These are phyloP conservation scores for Anisodus acutangulus DNA, from an alignment of 257 asterid species.

Conservation along the genomic window DNA sequence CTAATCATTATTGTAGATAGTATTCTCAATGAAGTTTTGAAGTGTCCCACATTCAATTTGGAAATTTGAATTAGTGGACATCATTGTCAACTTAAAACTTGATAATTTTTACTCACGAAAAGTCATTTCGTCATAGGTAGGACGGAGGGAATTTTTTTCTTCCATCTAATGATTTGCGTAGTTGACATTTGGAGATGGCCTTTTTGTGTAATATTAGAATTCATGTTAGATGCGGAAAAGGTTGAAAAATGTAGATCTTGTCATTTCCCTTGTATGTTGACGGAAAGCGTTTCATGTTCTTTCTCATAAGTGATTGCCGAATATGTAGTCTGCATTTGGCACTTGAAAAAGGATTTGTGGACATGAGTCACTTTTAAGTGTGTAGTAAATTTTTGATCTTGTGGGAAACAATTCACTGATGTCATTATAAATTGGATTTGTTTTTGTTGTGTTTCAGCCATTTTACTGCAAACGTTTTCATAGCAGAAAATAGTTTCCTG, in stretches of 20 bases:
- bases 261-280: constrained; percentile 16
- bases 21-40: constrained; percentile 12
- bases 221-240: not conserved
- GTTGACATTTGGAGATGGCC: not conserved
- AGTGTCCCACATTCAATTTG: constrained; percentile 12
- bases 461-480: constrained; percentile 5
- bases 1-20: constrained; percentile 16
- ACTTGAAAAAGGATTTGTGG: constrained; percentile 16
- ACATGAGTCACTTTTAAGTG: not conserved
- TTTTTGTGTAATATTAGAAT: not conserved
- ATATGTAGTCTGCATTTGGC: constrained; percentile 13
- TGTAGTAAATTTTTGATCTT: not conserved
- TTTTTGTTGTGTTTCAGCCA: constrained; percentile 10
- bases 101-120: not conserved
- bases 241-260: constrained; percentile 12
- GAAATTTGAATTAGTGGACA: not conserved
- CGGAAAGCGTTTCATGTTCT: not conserved
- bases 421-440: not conserved
- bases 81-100: constrained; percentile 13
- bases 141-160: not conserved
- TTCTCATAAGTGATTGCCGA: constrained; percentile 1
- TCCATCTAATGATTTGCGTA: not conserved
- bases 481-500: constrained; percentile 21
- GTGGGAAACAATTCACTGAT: not conserved
- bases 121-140: not conserved